These are phyloP conservation scores for sweet orange (Citrus sinensis) DNA, from an alignment of 345 rosid species.

Conservation along the genomic window DVS_A1.0 CM039165.1:36532501-36533000, in stretches of 20 bases:
- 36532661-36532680: constrained; percentile 82
- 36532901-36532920: neutral
- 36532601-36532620: constrained; percentile 48
- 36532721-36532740: constrained; percentile 58
- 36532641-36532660: constrained; percentile 61
- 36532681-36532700: constrained; percentile 82
- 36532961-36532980: no score
- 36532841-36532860: neutral
- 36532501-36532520: constrained; percentile 78
- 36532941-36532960: no score
- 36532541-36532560: neutral
- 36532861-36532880: neutral
- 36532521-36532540: neutral
- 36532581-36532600: constrained; percentile 82
- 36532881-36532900: neutral
- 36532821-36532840: constrained; percentile 35
- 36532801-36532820: constrained; percentile 63
- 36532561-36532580: constrained; percentile 16
- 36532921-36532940: neutral
- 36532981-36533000: no score
- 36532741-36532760: constrained; percentile 57
- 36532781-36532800: constrained; percentile 45
- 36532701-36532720: constrained; percentile 65
- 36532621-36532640: constrained; percentile 62
- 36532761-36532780: constrained; percentile 65